Percentiles rank a stretch among this genome's conserved stretches.
phyloP scores from a whole-genome alignment of 495 filamentous ascomycete genomes.

The Neurospora africana region DNA sequence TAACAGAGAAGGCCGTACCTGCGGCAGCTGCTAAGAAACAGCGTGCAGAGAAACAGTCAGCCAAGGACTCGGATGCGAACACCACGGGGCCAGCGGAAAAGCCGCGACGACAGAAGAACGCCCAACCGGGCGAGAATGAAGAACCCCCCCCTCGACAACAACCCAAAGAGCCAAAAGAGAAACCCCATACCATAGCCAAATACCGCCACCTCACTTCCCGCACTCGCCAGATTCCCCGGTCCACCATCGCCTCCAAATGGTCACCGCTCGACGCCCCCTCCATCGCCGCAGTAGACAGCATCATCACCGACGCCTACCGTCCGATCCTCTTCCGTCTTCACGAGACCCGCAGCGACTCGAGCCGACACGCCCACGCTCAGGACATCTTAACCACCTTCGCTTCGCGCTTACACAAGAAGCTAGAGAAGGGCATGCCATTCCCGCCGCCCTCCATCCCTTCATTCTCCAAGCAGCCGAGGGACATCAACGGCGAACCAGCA shows the following conservation, averaged over 20 bases:
- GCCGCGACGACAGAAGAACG: background rate
- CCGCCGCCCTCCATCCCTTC: slow-evolving; percentile 19
- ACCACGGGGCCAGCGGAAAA: background rate
- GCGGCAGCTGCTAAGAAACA: background rate
- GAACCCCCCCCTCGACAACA: background rate
- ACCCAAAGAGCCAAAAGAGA: background rate
- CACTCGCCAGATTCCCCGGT: slow-evolving; percentile 29
- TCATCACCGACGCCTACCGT: slow-evolving; percentile 27
- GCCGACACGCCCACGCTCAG: slow-evolving; percentile 25
- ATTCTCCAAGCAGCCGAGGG: background rate
- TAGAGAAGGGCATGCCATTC: slow-evolving; percentile 32
- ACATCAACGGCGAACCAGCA: background rate
- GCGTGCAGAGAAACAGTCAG: background rate
- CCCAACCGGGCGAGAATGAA: background rate
- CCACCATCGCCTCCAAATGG: slow-evolving; percentile 38
- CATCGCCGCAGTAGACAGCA: slow-evolving; percentile 23
- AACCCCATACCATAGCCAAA: slow-evolving; percentile 1
- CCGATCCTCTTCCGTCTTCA: slow-evolving; percentile 32
- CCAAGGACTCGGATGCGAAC: background rate
- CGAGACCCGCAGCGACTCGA: slow-evolving; percentile 15
- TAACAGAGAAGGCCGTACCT: background rate
- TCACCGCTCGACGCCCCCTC: slow-evolving; percentile 27
- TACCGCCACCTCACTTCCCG: slow-evolving; percentile 31
- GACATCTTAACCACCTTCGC: slow-evolving; percentile 24
- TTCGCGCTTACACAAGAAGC: slow-evolving; percentile 25